phyloP scores from a whole-genome alignment of 179 eudicot genomes.

The Amaranthus tricolor region DNA sequence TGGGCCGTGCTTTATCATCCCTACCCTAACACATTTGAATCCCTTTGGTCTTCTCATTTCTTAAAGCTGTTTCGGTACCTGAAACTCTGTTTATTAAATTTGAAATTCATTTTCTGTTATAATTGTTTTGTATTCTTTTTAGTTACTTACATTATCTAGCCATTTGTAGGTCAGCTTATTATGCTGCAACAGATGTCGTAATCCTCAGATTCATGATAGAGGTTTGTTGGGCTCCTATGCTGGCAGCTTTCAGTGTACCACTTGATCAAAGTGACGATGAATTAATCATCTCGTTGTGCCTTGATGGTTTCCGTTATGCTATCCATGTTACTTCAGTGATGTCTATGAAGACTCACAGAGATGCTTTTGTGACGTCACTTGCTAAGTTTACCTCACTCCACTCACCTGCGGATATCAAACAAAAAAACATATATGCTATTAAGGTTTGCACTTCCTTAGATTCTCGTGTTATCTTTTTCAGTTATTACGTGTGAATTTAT shows the following conservation, averaged over 20 bases:
- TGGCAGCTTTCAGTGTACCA: slow-evolving; percentile 99
- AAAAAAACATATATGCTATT: slow-evolving; percentile 89
- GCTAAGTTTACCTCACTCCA: slow-evolving; percentile 96
- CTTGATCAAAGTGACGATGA: slow-evolving; percentile 99
- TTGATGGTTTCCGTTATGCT: slow-evolving; percentile 89
- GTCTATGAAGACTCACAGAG: slow-evolving; percentile 99
- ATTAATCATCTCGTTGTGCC: slow-evolving; percentile 64
- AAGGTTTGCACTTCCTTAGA: slow-evolving; percentile 55
- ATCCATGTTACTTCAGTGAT: slow-evolving; percentile 96
- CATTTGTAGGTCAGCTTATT: slow-evolving; percentile 92
- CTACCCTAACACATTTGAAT: background rate
- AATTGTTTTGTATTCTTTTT: background rate
- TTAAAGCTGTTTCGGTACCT: background rate
- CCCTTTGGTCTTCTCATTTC: background rate
- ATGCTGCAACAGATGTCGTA: slow-evolving; percentile 95
- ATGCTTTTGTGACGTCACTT: slow-evolving; percentile 93
- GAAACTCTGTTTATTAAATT: background rate
- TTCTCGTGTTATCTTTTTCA: background rate
- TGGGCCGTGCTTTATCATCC: background rate
- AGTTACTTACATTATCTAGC: slow-evolving; percentile 30
- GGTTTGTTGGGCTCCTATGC: slow-evolving; percentile 99
- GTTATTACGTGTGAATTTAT: background rate
- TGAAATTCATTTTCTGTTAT: background rate
- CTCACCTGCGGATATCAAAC: slow-evolving; percentile 97
- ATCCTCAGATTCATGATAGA: slow-evolving; percentile 97